A percentile compares a stretch with the other conserved stretches of the same genome.
Evolutionary conservation across 2,329 filamentous ascomycete genomes (phyloP).

Genomic region (Fusarium napiforme): DNA sequence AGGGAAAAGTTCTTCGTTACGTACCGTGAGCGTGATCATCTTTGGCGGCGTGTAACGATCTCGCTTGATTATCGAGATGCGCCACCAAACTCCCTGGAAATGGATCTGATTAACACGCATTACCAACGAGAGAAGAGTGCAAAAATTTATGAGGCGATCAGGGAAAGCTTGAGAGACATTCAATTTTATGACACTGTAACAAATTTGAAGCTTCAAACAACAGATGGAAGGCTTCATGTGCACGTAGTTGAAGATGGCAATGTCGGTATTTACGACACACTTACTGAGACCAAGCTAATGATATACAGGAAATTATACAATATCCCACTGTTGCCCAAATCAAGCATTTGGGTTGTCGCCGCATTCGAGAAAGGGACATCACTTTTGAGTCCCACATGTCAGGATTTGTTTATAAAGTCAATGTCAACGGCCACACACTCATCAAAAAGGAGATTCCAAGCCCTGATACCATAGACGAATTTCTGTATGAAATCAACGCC

Average conservation of each 20-base stretch:
- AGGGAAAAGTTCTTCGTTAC: constrained; percentile 99
- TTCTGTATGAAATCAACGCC: constrained; percentile 96
- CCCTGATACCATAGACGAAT: constrained; percentile 94
- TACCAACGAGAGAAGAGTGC: constrained; percentile 93
- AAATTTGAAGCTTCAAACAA: constrained; percentile 92
- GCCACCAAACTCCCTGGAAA: constrained; percentile 83
- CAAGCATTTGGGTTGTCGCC: constrained; percentile 74
- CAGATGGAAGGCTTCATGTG: constrained; percentile 87
- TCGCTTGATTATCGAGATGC: constrained; percentile 92
- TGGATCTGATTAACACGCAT: constrained; percentile 79
- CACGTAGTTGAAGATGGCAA: constrained; percentile 98
- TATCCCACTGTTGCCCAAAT: constrained; percentile 82
- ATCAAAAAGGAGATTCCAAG: constrained; percentile 99
- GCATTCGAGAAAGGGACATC: constrained; percentile 78
- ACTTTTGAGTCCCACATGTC: constrained; percentile 93
- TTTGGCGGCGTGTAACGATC: constrained; percentile 90
- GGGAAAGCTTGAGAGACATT: constrained; percentile 90
- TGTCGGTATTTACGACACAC: constrained; percentile 53
- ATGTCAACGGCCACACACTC: constrained; percentile 71
- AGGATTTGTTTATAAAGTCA: constrained; percentile 96
- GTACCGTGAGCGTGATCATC: constrained; percentile 81
- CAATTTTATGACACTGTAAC: constrained; percentile 97
- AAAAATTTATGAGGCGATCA: constrained; percentile 93
- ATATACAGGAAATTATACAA: constrained; percentile 80
- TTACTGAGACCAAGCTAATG: constrained; percentile 25